Percentiles rank a stretch among this genome's conserved stretches.
These are phyloP conservation scores for Galeopsis tetrahit DNA, from an alignment of 257 asterid species.

Conservation along the genomic window DNA sequence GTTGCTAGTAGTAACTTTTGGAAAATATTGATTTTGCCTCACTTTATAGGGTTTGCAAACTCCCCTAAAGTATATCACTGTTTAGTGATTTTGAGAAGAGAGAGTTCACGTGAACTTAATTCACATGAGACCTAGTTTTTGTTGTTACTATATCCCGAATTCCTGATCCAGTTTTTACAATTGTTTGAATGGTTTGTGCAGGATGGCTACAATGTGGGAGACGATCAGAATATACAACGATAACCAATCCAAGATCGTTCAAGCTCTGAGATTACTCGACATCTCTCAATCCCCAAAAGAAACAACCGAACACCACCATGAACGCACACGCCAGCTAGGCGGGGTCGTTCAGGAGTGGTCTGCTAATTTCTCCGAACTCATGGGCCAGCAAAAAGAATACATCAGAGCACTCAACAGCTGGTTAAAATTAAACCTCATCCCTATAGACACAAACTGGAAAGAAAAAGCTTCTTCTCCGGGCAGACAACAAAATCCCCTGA, in stretches of 20 bases:
- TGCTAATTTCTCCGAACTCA: constrained; percentile 66
- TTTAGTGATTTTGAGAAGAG: too few relatives aligned
- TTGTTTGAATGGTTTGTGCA: constrained; percentile 36
- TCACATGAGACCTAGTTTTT: too few relatives aligned
- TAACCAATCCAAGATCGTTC: constrained; percentile 62
- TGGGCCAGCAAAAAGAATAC: constrained; percentile 72
- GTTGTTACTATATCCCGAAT: background rate
- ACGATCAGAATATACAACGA: constrained; percentile 72
- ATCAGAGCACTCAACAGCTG: constrained; percentile 68
- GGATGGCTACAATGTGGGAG: constrained; percentile 98
- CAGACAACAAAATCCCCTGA: constrained; percentile 69
- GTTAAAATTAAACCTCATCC: constrained; percentile 82
- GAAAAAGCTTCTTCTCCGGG: constrained; percentile 84
- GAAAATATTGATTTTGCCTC: too few relatives aligned
- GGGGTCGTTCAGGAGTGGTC: constrained; percentile 86
- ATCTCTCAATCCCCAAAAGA: constrained; percentile 76
- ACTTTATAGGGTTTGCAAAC: too few relatives aligned
- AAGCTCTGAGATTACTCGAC: constrained; percentile 60
- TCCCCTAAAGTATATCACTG: too few relatives aligned
- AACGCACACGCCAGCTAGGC: constrained; percentile 75
- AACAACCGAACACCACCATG: constrained; percentile 89
- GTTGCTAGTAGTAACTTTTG: too few relatives aligned
- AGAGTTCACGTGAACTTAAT: too few relatives aligned
- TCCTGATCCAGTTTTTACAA: background rate
- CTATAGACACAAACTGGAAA: constrained; percentile 80